A percentile compares a stretch with the other conserved stretches of the same genome.
phyloP scores from a whole-genome alignment of 345 rosid species.

The Luvunga scandens region DNA sequence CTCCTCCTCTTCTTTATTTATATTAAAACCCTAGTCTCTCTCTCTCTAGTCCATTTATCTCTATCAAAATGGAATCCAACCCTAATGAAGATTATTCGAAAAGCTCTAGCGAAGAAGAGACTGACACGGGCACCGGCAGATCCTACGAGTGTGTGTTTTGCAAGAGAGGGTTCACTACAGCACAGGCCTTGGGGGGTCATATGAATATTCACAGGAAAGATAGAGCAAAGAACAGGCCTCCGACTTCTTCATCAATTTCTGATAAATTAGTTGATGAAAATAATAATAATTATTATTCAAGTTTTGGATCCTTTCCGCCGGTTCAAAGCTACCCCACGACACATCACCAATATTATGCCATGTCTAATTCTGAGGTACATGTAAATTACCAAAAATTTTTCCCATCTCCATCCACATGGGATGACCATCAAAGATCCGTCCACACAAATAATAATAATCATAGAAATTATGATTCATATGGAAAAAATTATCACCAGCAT shows the following conservation, averaged over 20 bases:
- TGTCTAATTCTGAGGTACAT: slow-evolving; percentile 20
- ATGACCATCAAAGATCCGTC: slow-evolving; percentile 12
- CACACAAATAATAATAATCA: slow-evolving; percentile 23
- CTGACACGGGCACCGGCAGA: slow-evolving; percentile 31
- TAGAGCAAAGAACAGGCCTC: slow-evolving; percentile 51
- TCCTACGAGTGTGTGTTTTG: slow-evolving; percentile 71
- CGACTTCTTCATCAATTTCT: slow-evolving; percentile 16
- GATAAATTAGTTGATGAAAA: slow-evolving; percentile 19
- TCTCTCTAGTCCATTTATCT: neutral
- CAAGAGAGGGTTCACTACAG: slow-evolving; percentile 93
- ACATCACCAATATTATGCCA: slow-evolving; percentile 19
- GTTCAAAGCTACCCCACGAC: slow-evolving; percentile 23
- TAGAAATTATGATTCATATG: slow-evolving; percentile 16
- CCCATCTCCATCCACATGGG: slow-evolving; percentile 28
- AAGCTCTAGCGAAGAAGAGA: slow-evolving; percentile 30
- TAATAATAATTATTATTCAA: neutral
- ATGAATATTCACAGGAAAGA: slow-evolving; percentile 94
- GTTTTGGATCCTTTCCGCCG: slow-evolving; percentile 24
- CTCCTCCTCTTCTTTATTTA: slow-evolving; percentile 6
- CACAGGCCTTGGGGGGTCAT: slow-evolving; percentile 94
- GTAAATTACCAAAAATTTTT: slow-evolving; percentile 32
- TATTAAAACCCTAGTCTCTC: slow-evolving; percentile 10
- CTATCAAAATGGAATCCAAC: slow-evolving; percentile 34
- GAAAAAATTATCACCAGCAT: slow-evolving; percentile 18
- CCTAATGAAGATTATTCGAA: slow-evolving; percentile 28